Base-by-base conservation (phyloP, 1,139 yeast genomes). In the Sugiyamaella castrensis region DNA sequence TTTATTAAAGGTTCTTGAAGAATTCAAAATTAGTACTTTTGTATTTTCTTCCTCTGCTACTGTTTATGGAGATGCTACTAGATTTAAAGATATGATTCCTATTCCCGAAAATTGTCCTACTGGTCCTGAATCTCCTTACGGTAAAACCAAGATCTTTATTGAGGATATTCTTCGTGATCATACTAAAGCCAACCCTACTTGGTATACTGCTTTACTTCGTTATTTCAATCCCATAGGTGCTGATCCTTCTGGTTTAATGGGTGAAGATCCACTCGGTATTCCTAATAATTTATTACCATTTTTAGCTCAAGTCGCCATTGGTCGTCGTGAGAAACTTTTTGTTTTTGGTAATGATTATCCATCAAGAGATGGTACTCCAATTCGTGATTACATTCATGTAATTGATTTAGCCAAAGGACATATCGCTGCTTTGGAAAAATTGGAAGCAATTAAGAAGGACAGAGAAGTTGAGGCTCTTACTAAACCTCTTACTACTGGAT, bases 141-240 rank as follows among this genome's bases (percentile, higher is more conserved):
- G 95, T 31, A 74, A 75, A 53, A 84, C 95, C 50, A 86, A 86
- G 70, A 71, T 73, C 48, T 71, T 80, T 57, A 82, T 82, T 57
- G 95, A 86, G 66, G 73, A 75, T 47, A 75, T 84, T 49, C 67
- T 86, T 56, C 70, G 75, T 44, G 91, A 83, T 64, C 71, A 82
- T 41, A 72, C 79, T 56, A 57, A 69, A 5, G 73, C 81, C 44
- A 79, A 76, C 50, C 62, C 70, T 5, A 61, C 64, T 8, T 81
- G 87, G 84, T 73, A 76, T 51, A 75, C 81, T 34, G 94, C 89
- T 1, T 74, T 84, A 46, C 72, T 86, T 61, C 75, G 94, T 52
- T 86, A 85, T 67, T 85, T 84, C 71, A 85, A 85, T 63, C 94
- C 94, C 36, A 84, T 85, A 61, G 95, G 95, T 31, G 92, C 94